Conservation (phyloP, 2,329 filamentous ascomycete genomes). For the Aspergillus amoenus region DNA sequence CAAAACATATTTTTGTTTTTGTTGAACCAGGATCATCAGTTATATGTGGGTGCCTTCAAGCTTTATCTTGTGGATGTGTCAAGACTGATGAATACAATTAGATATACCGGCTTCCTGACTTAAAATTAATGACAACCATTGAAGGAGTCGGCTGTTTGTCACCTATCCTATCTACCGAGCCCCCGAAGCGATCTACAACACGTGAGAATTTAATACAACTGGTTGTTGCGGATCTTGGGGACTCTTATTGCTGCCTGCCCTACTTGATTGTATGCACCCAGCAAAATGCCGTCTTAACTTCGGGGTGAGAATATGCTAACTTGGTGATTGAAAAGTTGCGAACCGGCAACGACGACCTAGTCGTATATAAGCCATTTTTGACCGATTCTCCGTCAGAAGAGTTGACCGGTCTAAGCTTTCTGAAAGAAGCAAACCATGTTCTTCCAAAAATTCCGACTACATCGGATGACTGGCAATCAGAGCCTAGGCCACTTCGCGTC, state of each 20-base stretch:
- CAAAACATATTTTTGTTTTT: slow-evolving; percentile 71
- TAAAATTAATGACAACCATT: slow-evolving; percentile 71
- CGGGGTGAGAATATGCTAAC: slow-evolving; percentile 9
- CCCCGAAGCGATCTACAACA: slow-evolving; percentile 66
- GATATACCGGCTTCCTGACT: slow-evolving; percentile 74
- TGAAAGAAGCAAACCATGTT: slow-evolving; percentile 69
- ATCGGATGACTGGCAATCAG: slow-evolving; percentile 21
- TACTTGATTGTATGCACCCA: slow-evolving; percentile 70
- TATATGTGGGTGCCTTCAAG: slow-evolving; percentile 61
- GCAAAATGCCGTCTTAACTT: neutral
- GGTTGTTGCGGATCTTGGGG: slow-evolving; percentile 80
- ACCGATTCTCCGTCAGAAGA: slow-evolving; percentile 25
- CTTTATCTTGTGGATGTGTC: neutral
- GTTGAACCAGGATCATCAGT: slow-evolving; percentile 69
- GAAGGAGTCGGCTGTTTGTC: slow-evolving; percentile 78
- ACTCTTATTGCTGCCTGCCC: slow-evolving; percentile 66
- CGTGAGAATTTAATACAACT: slow-evolving; percentile 77
- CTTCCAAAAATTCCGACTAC: slow-evolving; percentile 59
- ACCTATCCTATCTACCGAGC: slow-evolving; percentile 70
- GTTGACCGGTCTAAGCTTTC: slow-evolving; percentile 61
- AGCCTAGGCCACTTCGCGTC: slow-evolving; percentile 46
- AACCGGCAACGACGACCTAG: slow-evolving; percentile 76
- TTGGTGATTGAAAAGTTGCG: slow-evolving; percentile 57
- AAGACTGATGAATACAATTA: slow-evolving; percentile 35
- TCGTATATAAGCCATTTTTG: slow-evolving; percentile 80